Evolutionary conservation across 2,329 filamentous ascomycete species (phyloP), one percentile per base, ranked within the genome.

Genomic region (Botrytis aclada): DNA sequence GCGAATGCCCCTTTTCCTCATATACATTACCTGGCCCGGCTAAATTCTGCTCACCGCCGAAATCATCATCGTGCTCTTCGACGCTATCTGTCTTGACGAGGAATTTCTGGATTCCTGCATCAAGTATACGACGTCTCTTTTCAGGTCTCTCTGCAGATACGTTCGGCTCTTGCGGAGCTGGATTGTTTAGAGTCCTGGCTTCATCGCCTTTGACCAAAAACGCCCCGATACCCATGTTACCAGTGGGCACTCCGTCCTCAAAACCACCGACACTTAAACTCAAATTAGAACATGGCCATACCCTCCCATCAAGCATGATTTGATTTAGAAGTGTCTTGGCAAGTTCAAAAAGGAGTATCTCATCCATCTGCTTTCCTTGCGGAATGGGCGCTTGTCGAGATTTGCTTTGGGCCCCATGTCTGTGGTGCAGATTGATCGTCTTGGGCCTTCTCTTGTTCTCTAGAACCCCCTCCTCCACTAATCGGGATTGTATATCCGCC

Each of bases 201-300:
- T 91, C 89, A 51, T 92, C 89, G 51, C 90, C 90, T 83, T 91
- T 91, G 39, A 97, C 85, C n/a, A 99, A 85, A 79, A 98, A 98
- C 0, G 88, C 87, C 62, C 92, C 91, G 77, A 99, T 98, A 47
- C 92, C 93, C 85, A 90, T 91, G 79, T 97, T 98, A 8, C 93
- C 92, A 58, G 87, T 89, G 14, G 51, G 51, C 73, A 95, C 85
- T 3, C 93, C 93, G 76, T 98, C 94, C 81, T 98, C 95, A 76
- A 98, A 98, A 0, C 94, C 95, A n/a, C 90, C 91, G 37, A 98
- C 93, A 76, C 92, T 95, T 63, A 98, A 83, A 73, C 93, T 96
- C 14, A 99, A 85, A 80, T 97, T 96, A n/a, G 90, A 86, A 80
- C 96, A 98, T 10, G 96, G 96, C 94, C 94, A 98, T 25, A 93